Conservation (phyloP, 768 basidiomycete genomes). For the Boletus pseudo-olivaceus region DNA sequence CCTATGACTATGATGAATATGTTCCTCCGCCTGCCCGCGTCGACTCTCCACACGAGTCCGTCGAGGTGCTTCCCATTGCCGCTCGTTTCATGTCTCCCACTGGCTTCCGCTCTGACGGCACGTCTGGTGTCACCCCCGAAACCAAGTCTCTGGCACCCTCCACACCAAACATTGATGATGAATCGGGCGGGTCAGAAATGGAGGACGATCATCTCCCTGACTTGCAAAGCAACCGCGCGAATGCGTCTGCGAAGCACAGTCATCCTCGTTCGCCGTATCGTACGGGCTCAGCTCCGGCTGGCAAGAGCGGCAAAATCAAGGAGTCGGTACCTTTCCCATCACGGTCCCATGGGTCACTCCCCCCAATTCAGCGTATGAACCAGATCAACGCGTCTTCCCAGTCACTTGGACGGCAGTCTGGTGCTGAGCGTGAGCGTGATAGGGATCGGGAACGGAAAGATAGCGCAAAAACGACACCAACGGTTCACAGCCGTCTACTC, state of each 20-base stretch:
- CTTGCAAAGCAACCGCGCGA: conserved; percentile 23
- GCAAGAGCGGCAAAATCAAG: conserved; percentile 37
- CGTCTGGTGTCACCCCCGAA: conserved; percentile 38
- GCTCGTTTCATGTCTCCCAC: conserved; percentile 83
- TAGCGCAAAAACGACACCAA: conserved; percentile 34
- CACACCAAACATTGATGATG: conserved; percentile 65
- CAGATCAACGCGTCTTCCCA: conserved; percentile 61
- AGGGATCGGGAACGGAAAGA: conserved; percentile 50
- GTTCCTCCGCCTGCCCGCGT: conserved; percentile 34
- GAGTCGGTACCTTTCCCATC: conserved; percentile 72
- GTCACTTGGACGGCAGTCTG: conserved; percentile 70
- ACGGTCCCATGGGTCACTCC: conserved; percentile 75
- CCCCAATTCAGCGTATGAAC: conserved; percentile 54
- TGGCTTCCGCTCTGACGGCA: conserved; percentile 46
- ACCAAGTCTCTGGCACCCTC: conserved; percentile 46
- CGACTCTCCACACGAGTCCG: conserved; percentile 67
- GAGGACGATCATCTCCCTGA: conserved; percentile 48
- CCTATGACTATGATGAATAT: conserved; percentile 70
- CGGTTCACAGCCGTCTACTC: conserved; percentile 45
- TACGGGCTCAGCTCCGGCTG: conserved; percentile 39
- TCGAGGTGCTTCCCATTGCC: conserved; percentile 81
- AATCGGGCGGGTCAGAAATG: conserved; percentile 71
- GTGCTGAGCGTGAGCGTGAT: conserved; percentile 42
- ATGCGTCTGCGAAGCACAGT: conserved; percentile 47
- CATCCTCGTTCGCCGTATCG: conserved; percentile 82